A percentile compares a stretch with the other conserved stretches of the same genome.
Evolutionary conservation across 2,329 filamentous ascomycete species (phyloP).

Genomic region (Stromatinia cepivora): DNA sequence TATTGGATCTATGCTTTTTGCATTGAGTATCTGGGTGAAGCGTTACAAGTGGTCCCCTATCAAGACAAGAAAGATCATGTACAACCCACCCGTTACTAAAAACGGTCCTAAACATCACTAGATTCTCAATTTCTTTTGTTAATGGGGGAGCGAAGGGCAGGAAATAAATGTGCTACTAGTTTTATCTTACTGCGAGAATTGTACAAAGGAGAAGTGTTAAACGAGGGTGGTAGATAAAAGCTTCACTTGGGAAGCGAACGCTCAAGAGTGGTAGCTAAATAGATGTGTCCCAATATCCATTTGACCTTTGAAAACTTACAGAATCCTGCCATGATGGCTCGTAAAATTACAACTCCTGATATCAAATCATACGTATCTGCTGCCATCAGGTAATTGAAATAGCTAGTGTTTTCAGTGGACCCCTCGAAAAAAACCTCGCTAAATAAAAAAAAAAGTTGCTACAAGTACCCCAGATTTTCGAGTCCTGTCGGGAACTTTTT

Average conservation of each 20-base stretch:
- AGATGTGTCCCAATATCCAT: conserved; percentile 40
- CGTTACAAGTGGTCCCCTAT: conserved; percentile 98
- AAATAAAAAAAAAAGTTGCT: conserved; percentile 25
- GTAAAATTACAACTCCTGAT: neutral
- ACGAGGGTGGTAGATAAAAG: conserved; percentile 26
- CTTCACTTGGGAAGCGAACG: conserved; percentile 33
- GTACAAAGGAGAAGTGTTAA: conserved; percentile 35
- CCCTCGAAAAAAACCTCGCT: conserved; percentile 22
- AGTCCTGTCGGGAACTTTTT: neutral
- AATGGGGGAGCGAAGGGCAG: conserved; percentile 26
- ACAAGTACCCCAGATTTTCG: conserved; percentile 14
- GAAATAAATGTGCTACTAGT: conserved; percentile 42
- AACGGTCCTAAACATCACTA: conserved; percentile 31
- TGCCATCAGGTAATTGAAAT: neutral
- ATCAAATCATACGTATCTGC: neutral
- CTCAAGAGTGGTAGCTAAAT: conserved; percentile 29
- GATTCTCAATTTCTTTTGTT: conserved; percentile 36
- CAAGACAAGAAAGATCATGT: conserved; percentile 92
- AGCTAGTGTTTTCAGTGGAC: conserved; percentile 6
- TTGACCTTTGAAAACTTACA: conserved; percentile 3
- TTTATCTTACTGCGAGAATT: conserved; percentile 36
- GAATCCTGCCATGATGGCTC: neutral
- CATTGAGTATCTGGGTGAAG: conserved; percentile 95
- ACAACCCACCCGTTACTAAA: conserved; percentile 64
- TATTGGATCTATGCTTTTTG: conserved; percentile 75